Conservation (phyloP, 805 yeast species). For the Metschnikowia cubensis region DNA sequence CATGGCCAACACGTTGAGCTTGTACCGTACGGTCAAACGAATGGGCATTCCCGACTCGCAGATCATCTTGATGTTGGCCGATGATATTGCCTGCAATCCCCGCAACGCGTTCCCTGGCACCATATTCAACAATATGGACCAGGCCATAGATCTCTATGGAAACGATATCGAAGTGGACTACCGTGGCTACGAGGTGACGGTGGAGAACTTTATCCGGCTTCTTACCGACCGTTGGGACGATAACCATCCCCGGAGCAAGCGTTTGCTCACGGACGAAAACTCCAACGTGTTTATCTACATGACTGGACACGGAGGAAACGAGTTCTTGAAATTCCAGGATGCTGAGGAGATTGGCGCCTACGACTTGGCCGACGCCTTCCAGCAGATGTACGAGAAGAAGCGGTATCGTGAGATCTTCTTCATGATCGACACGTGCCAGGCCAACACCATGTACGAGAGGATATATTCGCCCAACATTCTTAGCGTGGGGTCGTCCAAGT, state of each 20-base stretch:
- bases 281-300: constrained; percentile 90
- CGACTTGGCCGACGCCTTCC: constrained; percentile 96
- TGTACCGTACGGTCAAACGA: constrained; percentile 93
- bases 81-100: constrained; percentile 96
- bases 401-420: constrained; percentile 93
- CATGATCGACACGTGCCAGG: constrained; percentile 99
- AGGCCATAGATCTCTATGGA: constrained; percentile 89
- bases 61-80: constrained; percentile 91
- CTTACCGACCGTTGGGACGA: constrained; percentile 95
- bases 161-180: constrained; percentile 94
- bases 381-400: constrained; percentile 93
- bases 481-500: constrained; percentile 85
- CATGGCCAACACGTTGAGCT: constrained; percentile 91
- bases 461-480: constrained; percentile 89
- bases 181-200: constrained; percentile 97
- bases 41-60: constrained; percentile 98
- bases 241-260: constrained; percentile 88
- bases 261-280: constrained; percentile 87
- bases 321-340: constrained; percentile 94
- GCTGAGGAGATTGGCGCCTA: constrained; percentile 95
- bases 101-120: constrained; percentile 95
- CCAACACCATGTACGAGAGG: constrained; percentile 93
- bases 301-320: constrained; percentile 99
- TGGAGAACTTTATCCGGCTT: constrained; percentile 88
- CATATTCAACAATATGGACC: constrained; percentile 89